A percentile compares a stretch with the other conserved stretches of the same genome.
Evolutionary conservation across 176 grass and related monocot species (phyloP).

Genomic region (Luzula sylvatica): DNA sequence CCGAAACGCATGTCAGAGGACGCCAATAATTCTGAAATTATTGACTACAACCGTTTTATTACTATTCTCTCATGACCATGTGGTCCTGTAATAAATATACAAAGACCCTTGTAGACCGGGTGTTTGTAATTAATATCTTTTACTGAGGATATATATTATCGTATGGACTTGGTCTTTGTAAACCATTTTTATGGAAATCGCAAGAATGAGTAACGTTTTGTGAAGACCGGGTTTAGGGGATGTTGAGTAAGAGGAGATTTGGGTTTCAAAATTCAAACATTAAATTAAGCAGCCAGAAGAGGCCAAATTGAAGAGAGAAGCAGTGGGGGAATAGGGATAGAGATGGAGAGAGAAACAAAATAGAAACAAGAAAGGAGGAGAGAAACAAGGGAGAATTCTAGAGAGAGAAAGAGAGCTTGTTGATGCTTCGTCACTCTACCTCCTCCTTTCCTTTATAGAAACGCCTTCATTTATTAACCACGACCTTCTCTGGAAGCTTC

Average conservation of each 20-base stretch:
- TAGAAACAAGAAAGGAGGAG: conserved; percentile 6
- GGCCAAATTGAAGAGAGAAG: not conserved
- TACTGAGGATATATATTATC: not conserved
- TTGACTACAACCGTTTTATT: not conserved
- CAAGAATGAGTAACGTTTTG: not conserved
- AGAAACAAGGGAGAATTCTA: conserved; percentile 11
- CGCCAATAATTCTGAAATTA: not conserved
- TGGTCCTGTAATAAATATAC: not conserved
- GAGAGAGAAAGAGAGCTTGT: conserved; percentile 8
- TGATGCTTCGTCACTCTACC: conserved; percentile 13
- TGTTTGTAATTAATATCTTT: not conserved
- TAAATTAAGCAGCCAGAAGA: conserved; percentile 12
- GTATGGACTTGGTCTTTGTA: not conserved
- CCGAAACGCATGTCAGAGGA: not conserved
- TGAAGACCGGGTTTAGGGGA: not conserved
- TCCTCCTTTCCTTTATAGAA: conserved; percentile 1
- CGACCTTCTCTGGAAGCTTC: not conserved
- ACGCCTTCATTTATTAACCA: conserved; percentile 24
- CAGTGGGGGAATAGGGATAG: not conserved
- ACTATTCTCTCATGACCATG: not conserved
- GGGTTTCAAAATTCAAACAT: conserved; percentile 23
- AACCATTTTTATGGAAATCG: not conserved
- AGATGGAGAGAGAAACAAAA: conserved; percentile 11
- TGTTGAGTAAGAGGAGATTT: not conserved
- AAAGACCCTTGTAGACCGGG: not conserved